Evolutionary conservation across 2,329 filamentous ascomycete genomes (phyloP), one percentile per base, ranked within the genome.

Genomic region (Periconia macrospinosa): DNA sequence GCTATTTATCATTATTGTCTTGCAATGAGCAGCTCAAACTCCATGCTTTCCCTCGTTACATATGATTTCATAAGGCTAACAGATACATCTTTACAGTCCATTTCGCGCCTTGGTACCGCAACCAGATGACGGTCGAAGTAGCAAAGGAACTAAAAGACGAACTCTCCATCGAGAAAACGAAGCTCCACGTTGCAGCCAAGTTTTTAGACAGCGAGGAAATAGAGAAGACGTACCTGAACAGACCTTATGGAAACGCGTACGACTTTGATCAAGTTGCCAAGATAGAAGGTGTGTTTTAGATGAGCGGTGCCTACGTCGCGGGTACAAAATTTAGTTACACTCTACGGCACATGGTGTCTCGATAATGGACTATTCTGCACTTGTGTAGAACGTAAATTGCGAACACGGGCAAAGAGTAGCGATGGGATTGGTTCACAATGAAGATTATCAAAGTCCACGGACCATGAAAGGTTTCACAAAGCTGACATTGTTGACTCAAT

Each of bases 191-290:
- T 10, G 80, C 79, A 1, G 80, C 80, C 0, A 73, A 80, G 30
- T 86, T 79, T 75, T 66, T 80, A 3, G 55, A 65, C 1, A 73
- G 72, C 30, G 69, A 79, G 33, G 70, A 79, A 42, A 75, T 78
- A 2, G 51, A 78, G 50, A 66, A 70, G 41, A 70, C 71, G 0
- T 87, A 87, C 64, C 58, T 87, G 57, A 76, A 83, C 45, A 69
- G 83, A 50, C 80, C 77, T 1, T 87, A 83, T 63, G 84, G 84
- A 0, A 87, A 87, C 63, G 81, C 79, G 18, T 87, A 87, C 71
- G 79, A 86, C 64, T 87, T 87, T 61, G 72, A 80, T 51, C 84
- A 86, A 67, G 50, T 54, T 1, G 58, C 70, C 2, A 67, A 59
- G 49, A 54, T 71, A 18, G 60, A 68, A 15, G 61, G 58, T 42